Base-by-base conservation (phyloP, 2,329 filamentous ascomycete genomes). In the Phialocephala sp. region DNA sequence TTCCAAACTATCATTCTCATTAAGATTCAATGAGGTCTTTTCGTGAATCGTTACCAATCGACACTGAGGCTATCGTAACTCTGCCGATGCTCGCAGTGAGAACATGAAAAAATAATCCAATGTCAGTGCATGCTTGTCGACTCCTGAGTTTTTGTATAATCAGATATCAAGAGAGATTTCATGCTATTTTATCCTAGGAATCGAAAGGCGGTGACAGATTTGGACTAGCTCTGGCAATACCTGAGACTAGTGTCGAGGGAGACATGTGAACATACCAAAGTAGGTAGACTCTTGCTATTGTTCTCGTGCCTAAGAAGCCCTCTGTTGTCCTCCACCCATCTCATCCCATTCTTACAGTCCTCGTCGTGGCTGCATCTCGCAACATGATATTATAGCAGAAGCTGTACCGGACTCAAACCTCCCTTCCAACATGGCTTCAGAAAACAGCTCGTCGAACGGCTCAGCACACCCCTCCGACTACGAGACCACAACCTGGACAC, bases 371-470 rank as follows among this genome's bases (percentile, higher is more conserved):
- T 50, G 6, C 4, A 22, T 50, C n/a, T 50, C n/a, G 4, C 45
- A 54, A 32, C n/a, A 54, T 54, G 50, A 15, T 18, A 54, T 54
- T 54, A 54, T 27, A 54, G 50, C 14, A 54, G 18, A 18, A 18
- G 9, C 24, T 32, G 4, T 5, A 14, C 22, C 50, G 4, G 18
- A 2, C 50, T 11, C 11, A 15, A 54, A 15, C 12, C 24, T 18
- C 1, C 50, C 24, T 54, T 32, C 18, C n/a, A 62, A 45, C 52
- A 68, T 66, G 64, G 36, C 62, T 5, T 65, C 64, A 59, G 59
- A 50, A 47, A 41, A 32, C 27, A 68, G 65, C 58, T 61, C 68
- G 18, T 47, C 56, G 36, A 66, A 66, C 43, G 65, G 58, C 37
- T 58, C 63, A 58, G 59, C 52, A 39, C 55, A 39, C 58, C 64